phyloP scores from a whole-genome alignment of 257 asterid species.

The Pogostemon cablin region DNA sequence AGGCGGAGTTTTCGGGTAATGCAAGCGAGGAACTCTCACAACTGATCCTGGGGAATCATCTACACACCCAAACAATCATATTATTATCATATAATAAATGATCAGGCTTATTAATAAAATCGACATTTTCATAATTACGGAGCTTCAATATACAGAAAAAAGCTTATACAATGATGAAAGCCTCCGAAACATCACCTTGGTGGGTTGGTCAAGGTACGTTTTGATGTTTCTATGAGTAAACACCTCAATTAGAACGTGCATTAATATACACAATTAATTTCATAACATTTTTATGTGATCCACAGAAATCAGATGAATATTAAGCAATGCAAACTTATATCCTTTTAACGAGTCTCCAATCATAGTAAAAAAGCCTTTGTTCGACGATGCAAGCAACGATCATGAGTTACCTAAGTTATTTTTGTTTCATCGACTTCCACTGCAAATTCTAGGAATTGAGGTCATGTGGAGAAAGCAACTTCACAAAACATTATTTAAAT shows the following conservation, averaged over 20 bases:
- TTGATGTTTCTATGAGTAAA: not conserved
- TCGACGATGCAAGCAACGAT: not conserved
- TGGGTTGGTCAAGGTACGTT: not conserved
- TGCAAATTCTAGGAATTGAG: not conserved
- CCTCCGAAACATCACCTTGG: not conserved
- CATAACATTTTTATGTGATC: not conserved
- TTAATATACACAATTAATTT: not conserved
- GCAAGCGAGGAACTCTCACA: constrained; percentile 63
- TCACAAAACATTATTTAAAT: not conserved
- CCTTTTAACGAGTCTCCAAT: constrained; percentile 11
- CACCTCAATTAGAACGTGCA: not conserved
- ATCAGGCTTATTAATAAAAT: not conserved
- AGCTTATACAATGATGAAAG: not conserved
- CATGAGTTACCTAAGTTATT: too few species aligned
- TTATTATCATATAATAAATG: not conserved
- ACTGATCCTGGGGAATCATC: constrained; percentile 70
- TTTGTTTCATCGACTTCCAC: not conserved
- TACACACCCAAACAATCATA: constrained; percentile 34
- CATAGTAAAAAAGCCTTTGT: too few species aligned
- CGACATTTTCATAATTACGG: not conserved
- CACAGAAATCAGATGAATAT: not conserved
- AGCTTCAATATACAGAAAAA: not conserved
- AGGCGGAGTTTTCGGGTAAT: constrained; percentile 54
- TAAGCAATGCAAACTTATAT: not conserved
- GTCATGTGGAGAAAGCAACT: not conserved